phyloP scores from a whole-genome alignment of 768 basidiomycete genomes.

The Neoboletus subvelutipes region DNA sequence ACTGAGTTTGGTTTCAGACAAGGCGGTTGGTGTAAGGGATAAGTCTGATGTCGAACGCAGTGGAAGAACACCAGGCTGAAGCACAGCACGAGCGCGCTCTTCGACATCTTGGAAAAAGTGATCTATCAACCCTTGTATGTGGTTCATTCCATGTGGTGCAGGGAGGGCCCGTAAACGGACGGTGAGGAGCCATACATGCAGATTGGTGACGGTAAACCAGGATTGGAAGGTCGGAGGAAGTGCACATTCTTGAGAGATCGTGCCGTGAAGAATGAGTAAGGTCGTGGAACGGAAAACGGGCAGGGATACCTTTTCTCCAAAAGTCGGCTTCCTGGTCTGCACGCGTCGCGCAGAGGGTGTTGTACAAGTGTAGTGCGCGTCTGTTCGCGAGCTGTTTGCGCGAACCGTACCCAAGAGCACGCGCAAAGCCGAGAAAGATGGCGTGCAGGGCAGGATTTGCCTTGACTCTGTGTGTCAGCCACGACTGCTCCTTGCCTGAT shows the following conservation, averaged over 20 bases:
- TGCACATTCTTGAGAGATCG: slow-evolving; percentile 56
- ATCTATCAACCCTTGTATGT: slow-evolving; percentile 82
- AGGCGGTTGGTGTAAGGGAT: slow-evolving; percentile 1
- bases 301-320: slow-evolving; percentile 63
- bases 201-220: slow-evolving; percentile 92
- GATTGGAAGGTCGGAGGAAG: slow-evolving; percentile 94
- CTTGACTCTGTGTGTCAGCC: slow-evolving; percentile 57
- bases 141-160: slow-evolving; percentile 57
- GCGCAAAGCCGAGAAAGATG: slow-evolving; percentile 48
- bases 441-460: slow-evolving; percentile 46
- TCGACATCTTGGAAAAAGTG: slow-evolving; percentile 96
- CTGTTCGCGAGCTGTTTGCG: slow-evolving; percentile 60
- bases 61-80: slow-evolving; percentile 51
- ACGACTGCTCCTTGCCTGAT: slow-evolving; percentile 36
- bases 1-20: slow-evolving; percentile 11
- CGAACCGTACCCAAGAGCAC: slow-evolving; percentile 57
- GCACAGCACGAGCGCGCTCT: slow-evolving; percentile 79
- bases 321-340: slow-evolving; percentile 61
- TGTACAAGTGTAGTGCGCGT: slow-evolving; percentile 58
- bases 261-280: slow-evolving; percentile 1
- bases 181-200: slow-evolving; percentile 90
- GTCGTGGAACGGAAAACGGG: neutral
- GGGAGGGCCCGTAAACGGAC: slow-evolving; percentile 86
- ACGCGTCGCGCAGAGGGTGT: slow-evolving; percentile 50
- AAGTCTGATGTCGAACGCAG: slow-evolving; percentile 22